Evolutionary conservation across 768 basidiomycete species (phyloP).

Genomic region (Neoboletus brunneissimus): DNA sequence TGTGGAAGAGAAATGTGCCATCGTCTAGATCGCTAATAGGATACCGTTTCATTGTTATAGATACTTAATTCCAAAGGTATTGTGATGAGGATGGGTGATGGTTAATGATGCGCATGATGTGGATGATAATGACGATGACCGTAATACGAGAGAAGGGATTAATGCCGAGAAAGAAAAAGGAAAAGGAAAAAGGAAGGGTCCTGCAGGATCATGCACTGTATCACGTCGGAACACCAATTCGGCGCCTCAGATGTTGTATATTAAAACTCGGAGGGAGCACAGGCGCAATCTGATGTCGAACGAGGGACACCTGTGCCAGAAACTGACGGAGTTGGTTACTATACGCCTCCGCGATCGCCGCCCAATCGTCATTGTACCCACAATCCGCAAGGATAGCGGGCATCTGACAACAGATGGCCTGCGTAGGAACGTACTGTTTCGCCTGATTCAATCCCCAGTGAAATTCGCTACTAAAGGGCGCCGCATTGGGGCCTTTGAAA

Average conservation of each 20-base stretch:
- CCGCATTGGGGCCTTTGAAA: constrained; percentile 33
- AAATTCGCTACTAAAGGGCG: constrained; percentile 27
- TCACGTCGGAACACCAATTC: constrained; percentile 26
- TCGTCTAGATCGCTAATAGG: constrained; percentile 14
- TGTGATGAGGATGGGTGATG: background rate
- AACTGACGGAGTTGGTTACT: constrained; percentile 31
- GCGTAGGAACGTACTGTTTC: constrained; percentile 26
- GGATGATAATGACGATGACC: background rate
- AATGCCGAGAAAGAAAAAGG: background rate
- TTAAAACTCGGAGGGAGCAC: constrained; percentile 34
- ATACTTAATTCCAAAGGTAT: background rate
- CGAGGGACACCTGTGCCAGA: constrained; percentile 29
- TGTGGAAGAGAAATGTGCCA: background rate
- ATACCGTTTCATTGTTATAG: constrained; percentile 1
- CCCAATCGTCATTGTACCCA: constrained; percentile 29
- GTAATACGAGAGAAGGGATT: background rate
- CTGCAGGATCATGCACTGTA: background rate
- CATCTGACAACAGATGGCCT: constrained; percentile 21
- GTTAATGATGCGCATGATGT: background rate
- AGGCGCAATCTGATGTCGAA: constrained; percentile 30
- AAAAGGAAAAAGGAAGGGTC: too few species aligned
- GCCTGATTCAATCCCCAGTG: constrained; percentile 27
- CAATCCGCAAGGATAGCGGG: constrained; percentile 25
- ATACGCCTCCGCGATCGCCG: constrained; percentile 29
- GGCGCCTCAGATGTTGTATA: constrained; percentile 30